Conservation (phyloP, 768 basidiomycete species). For the Leucocoprinus leucothites region DNA sequence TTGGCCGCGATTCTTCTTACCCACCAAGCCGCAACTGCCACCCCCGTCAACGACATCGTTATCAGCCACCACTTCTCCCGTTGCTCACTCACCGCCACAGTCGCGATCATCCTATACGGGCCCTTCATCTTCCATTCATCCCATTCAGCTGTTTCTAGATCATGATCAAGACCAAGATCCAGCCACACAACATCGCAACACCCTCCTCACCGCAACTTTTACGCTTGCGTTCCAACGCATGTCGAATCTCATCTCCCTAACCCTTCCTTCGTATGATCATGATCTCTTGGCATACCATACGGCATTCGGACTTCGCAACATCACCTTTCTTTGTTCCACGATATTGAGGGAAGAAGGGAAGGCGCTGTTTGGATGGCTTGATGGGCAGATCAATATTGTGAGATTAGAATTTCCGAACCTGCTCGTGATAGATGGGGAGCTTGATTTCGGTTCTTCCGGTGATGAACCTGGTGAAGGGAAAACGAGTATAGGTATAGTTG, state of each 20-base stretch:
- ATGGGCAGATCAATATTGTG: conserved; percentile 39
- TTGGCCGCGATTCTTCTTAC: conserved; percentile 39
- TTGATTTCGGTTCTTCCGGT: conserved; percentile 12
- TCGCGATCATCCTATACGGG: no score
- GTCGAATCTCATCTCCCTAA: conserved; percentile 37
- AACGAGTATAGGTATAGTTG: neutral
- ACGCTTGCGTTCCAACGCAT: conserved; percentile 43
- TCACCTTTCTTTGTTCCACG: conserved; percentile 34
- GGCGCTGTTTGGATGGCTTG: conserved; percentile 37
- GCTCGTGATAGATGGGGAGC: conserved; percentile 23
- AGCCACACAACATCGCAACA: conserved; percentile 22
- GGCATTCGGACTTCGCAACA: conserved; percentile 36
- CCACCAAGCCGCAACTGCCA: neutral
- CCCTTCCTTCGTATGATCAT: conserved; percentile 40
- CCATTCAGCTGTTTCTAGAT: neutral
- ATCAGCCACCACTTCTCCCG: neutral
- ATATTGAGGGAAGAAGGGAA: conserved; percentile 29
- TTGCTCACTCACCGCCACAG: neutral
- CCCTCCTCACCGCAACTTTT: conserved; percentile 37
- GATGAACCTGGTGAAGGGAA: neutral
- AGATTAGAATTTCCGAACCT: conserved; percentile 35
- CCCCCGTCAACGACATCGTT: neutral
- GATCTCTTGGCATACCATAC: conserved; percentile 40
- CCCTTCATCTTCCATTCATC: no score
- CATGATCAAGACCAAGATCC: conserved; percentile 3